These are phyloP conservation scores for Lactarius indigo DNA, from an alignment of 768 basidiomycete species.

Conservation along the genomic window DNA sequence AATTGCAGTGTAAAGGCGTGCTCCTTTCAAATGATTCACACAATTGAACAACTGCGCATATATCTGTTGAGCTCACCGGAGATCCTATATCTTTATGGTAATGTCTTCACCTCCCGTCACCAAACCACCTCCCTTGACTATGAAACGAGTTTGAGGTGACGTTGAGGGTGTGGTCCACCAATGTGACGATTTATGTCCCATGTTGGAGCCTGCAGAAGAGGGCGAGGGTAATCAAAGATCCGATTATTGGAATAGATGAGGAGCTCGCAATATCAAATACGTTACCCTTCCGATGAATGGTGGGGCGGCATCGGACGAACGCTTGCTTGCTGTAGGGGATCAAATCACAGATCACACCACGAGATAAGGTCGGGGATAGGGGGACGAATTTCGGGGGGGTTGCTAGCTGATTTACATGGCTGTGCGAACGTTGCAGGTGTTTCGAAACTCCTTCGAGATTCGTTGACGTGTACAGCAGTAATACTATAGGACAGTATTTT, in stretches of 20 bases:
- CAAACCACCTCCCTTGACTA: conserved; percentile 95
- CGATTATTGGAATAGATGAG: conserved; percentile 51
- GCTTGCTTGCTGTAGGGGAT: conserved; percentile 75
- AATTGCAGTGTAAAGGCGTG: conserved; percentile 80
- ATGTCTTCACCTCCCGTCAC: conserved; percentile 97
- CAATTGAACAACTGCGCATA: not conserved
- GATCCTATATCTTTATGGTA: conserved; percentile 98
- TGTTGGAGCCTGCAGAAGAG: conserved; percentile 31
- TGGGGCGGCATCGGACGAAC: conserved; percentile 74
- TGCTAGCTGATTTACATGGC: conserved; percentile 95
- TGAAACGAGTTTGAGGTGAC: conserved; percentile 94
- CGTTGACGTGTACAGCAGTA: not conserved
- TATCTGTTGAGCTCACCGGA: conserved; percentile 55
- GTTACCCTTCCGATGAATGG: conserved; percentile 92
- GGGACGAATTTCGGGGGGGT: conserved; percentile 89
- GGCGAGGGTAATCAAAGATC: conserved; percentile 34
- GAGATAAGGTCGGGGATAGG: conserved; percentile 17
- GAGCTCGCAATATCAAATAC: conserved; percentile 82
- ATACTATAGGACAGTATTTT: not conserved
- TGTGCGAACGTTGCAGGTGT: conserved; percentile 33
- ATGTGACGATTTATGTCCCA: conserved; percentile 64
- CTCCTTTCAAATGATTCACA: conserved; percentile 40
- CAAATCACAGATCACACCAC: conserved; percentile 14
- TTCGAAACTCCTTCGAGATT: not conserved
- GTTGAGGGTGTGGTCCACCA: conserved; percentile 90